Conservation (phyloP, 2,329 filamentous ascomycete genomes). For the Venturia oleaginea region DNA sequence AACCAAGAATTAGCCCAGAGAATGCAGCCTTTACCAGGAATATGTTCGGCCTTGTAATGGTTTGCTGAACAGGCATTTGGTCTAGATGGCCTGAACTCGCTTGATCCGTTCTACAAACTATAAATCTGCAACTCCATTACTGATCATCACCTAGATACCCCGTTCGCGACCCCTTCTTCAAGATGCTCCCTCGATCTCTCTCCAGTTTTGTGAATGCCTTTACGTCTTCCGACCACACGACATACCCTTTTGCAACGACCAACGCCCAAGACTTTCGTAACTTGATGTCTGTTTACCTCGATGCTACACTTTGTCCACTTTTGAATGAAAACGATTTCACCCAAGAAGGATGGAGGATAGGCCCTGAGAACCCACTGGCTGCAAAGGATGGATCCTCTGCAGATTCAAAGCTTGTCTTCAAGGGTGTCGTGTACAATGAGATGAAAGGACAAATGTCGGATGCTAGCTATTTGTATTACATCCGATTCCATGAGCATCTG, state of each 20-base stretch:
- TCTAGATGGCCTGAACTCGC: background rate
- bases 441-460: slow-evolving; percentile 99
- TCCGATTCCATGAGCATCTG: slow-evolving; percentile 87
- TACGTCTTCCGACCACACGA: slow-evolving; percentile 91
- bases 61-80: background rate
- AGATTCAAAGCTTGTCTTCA: slow-evolving; percentile 66
- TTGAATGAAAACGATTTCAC: slow-evolving; percentile 87
- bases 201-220: slow-evolving; percentile 99
- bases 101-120: background rate
- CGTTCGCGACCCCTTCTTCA: slow-evolving; percentile 98
- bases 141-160: slow-evolving; percentile 56
- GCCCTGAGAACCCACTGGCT: slow-evolving; percentile 71
- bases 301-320: slow-evolving; percentile 83
- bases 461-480: slow-evolving; percentile 91
- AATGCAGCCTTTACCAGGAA: background rate
- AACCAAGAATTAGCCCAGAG: slow-evolving; percentile 3
- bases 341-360: slow-evolving; percentile 94
- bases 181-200: slow-evolving; percentile 96
- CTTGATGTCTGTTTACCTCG: slow-evolving; percentile 90
- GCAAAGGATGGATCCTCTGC: slow-evolving; percentile 27
- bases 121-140: background rate
- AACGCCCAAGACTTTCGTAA: slow-evolving; percentile 94
- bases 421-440: slow-evolving; percentile 97
- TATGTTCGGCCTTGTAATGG: background rate
- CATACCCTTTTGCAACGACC: slow-evolving; percentile 95